Base-by-base conservation (phyloP, 306 rosid species). In the Sophora flavescens region DNA sequence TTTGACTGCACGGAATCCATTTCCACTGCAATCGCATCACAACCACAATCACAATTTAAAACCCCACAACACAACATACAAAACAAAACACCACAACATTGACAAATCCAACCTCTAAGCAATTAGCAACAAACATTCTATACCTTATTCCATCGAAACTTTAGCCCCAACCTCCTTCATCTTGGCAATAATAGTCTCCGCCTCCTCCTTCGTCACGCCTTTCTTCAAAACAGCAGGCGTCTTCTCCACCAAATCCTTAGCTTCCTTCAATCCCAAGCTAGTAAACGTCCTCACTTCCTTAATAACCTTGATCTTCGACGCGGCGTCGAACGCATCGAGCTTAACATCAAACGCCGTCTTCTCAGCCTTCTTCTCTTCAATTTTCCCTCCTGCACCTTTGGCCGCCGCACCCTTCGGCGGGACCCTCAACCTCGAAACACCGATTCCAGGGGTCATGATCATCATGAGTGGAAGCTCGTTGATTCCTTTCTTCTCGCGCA, bases 211-310 rank as follows among this genome's bases (percentile, higher is more conserved):
- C 0, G 93, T 87, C 30, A 90, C 91, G 22, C 98, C 97, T 75
- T 90, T 92, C 93, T 94, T 94, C 93, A 94, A 80, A 77, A 94
- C 83, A 0, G 95, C 79, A 0, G 97, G 98, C 42, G 86, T 89
- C 76, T 92, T 91, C 91, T 92, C 97, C 81, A 94, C 98, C 89
- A 94, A 85, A 13, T 94, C 98, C 84, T 94, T 92, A 1, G 98
- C 98, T 76, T 95, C 99, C 88, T 95, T 95, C 97, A 95, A 82
- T 17, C 99, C 99, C 87, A 95, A 84, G 76, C 82, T 90, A 48
- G 97, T 92, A 78, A 95, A 92, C 41, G 91, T 78, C 77, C 96
- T 87, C 80, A 92, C 99, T 82, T 95, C 99, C 84, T 92, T 90
- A 6, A 95, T 95, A 69, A 92, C 92, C 85, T 90, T 95, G 57